Conservation (phyloP, 495 filamentous ascomycete species). For the Elaphomyces granulatus region DNA sequence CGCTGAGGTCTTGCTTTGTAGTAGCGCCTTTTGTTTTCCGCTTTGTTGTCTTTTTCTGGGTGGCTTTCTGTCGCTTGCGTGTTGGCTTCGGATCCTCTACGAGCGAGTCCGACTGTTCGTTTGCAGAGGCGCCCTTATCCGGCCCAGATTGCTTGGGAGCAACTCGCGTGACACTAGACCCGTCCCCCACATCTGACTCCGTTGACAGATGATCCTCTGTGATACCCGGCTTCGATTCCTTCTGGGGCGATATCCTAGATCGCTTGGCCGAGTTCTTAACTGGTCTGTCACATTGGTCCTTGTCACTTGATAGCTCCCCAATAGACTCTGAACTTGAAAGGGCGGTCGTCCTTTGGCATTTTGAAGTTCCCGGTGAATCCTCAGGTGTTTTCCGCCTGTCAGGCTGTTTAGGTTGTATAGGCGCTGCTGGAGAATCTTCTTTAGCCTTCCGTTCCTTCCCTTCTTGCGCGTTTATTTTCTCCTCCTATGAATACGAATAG, state of each 20-base stretch:
- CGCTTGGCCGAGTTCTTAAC: slow-evolving; percentile 11
- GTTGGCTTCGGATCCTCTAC: slow-evolving; percentile 49
- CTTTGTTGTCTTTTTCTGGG: slow-evolving; percentile 23
- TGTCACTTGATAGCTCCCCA: slow-evolving; percentile 1
- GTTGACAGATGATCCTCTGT: slow-evolving; percentile 9
- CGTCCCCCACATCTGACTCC: slow-evolving; percentile 10
- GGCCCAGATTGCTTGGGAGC: slow-evolving; percentile 10
- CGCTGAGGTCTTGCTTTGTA: slow-evolving; percentile 31
- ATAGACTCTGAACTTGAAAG: slow-evolving; percentile 3
- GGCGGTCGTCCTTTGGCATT: slow-evolving; percentile 24
- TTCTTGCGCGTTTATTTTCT: no score
- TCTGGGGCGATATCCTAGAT: background rate
- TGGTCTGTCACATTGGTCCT: no score
- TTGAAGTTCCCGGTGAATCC: slow-evolving; percentile 15
- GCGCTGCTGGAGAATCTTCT: no score
- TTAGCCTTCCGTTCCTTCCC: no score
- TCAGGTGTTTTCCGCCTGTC: slow-evolving; percentile 18
- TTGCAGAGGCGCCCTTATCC: slow-evolving; percentile 12
- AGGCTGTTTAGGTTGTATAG: no score
- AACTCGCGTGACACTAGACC: slow-evolving; percentile 2
- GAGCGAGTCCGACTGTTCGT: slow-evolving; percentile 52
- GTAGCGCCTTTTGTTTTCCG: slow-evolving; percentile 19
- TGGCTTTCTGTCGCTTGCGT: slow-evolving; percentile 24
- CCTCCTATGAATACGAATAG: no score
- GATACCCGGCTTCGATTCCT: slow-evolving; percentile 9